Evolutionary conservation across 768 basidiomycete species (phyloP), one percentile per base, ranked within the genome.

Genomic region (Leccinum boreale): DNA sequence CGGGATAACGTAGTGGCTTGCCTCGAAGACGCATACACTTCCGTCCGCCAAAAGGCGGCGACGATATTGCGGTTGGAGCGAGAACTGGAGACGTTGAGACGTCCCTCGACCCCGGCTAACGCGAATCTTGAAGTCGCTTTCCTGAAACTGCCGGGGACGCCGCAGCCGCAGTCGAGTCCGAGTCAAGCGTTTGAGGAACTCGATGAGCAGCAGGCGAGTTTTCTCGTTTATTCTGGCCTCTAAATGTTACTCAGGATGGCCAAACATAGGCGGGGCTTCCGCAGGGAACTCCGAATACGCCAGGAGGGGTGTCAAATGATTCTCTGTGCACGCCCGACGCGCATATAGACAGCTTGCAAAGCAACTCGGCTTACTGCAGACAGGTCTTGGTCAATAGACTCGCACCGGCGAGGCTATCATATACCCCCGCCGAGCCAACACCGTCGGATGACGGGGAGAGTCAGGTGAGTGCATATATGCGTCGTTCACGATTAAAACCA

Each of bases 1-100:
- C 82, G 88, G 42, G 88, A 90, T 64, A 79, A 77, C 29, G 81
- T 79, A 15, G 80, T 87, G 2, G 71, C 79, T 44, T 81, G 81
- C 29, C 78, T 90, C 12, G 75, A 80, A 31, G 79, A 83, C 48
- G 85, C 85, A 10, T 86, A 84, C 64, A 67, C 73, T 14, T 83
- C 84, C 0, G 74, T 89, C 62, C 79, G 79, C n/a, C 79, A 85
- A 66, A 88, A 89, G 70, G 76, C 79, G 1, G 74, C 76, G 21
- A 67, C 74, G 7, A 80, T 89, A 57, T 75, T 79, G 33, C 74
- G 68, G 7, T 67, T 87, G 46, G 78, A 82, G 60, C 72, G 74
- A 55, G 76, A 76, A 53, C 62, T 78, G 39, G 72, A 76, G 51
- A 59, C 60, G 39, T 62, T 65, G 49, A 66, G 65, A 28, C 63